Percentiles rank a stretch among this genome's conserved stretches.
phyloP scores from a whole-genome alignment of 192 early-diverging fungal genomes.

The Coemansia sp. region DNA sequence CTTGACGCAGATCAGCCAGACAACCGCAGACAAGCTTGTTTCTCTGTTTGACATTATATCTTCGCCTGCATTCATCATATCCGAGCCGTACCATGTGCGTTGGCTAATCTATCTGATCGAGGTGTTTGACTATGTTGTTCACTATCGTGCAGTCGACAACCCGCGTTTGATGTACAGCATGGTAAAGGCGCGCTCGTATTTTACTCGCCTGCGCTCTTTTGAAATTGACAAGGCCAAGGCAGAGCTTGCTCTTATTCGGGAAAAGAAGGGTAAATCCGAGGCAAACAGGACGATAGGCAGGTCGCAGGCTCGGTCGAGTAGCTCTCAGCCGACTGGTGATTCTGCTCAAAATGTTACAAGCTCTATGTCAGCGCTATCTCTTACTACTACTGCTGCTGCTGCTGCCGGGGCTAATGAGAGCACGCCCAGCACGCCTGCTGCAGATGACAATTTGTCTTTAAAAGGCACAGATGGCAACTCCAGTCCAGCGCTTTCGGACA shows the following conservation, averaged over 20 bases:
- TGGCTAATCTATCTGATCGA: constrained; percentile 76
- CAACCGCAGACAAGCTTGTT: constrained; percentile 72
- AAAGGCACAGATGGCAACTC: constrained; percentile 13
- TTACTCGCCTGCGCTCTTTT: constrained; percentile 68
- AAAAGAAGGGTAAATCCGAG: constrained; percentile 50
- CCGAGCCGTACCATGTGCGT: constrained; percentile 75
- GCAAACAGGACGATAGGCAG: constrained; percentile 36
- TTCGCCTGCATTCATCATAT: constrained; percentile 74
- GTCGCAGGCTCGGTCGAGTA: background rate
- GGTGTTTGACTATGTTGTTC: constrained; percentile 78
- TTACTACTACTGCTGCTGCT: constrained; percentile 7
- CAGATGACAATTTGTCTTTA: constrained; percentile 21
- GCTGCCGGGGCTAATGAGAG: constrained; percentile 28
- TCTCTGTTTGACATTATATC: constrained; percentile 75
- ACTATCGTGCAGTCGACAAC: constrained; percentile 84
- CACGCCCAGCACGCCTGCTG: background rate
- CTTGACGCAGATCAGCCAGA: constrained; percentile 69
- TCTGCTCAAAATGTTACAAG: background rate
- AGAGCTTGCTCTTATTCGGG: constrained; percentile 57
- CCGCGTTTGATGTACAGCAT: constrained; percentile 78
- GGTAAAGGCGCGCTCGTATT: constrained; percentile 69
- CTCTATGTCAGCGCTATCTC: background rate
- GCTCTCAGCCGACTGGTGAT: background rate
- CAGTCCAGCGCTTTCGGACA: constrained; percentile 65
- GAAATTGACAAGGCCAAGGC: constrained; percentile 63